Conservation (phyloP, 1,284 basidiomycete species). For the Cutaneotrichosporon daszewskae region DNA sequence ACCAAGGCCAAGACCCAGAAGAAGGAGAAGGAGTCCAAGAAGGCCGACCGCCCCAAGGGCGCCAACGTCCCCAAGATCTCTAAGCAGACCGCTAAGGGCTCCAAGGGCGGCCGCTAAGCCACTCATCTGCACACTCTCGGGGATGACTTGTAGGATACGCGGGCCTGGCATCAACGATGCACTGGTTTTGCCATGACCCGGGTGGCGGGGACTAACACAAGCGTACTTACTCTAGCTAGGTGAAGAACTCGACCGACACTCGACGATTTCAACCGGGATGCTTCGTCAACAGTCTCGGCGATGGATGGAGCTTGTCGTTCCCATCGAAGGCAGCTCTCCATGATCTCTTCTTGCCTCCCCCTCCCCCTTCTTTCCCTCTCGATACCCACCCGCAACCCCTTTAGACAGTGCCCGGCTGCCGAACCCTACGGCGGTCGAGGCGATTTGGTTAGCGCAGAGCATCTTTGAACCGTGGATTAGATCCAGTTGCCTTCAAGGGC, state of each 20-base stretch:
- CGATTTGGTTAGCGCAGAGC: slow-evolving; percentile 26
- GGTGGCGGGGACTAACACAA: too few relatives aligned
- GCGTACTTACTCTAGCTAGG: too few relatives aligned
- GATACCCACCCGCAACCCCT: slow-evolving; percentile 1
- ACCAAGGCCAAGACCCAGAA: slow-evolving; percentile 89
- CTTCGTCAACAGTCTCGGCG: too few relatives aligned
- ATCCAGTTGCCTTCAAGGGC: too few relatives aligned
- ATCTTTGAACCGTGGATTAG: too few relatives aligned
- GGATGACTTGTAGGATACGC: slow-evolving; percentile 22
- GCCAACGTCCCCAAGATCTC: slow-evolving; percentile 73
- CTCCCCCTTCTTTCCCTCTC: too few relatives aligned
- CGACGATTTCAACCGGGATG: too few relatives aligned
- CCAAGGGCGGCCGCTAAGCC: slow-evolving; percentile 47
- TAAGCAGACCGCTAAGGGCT: slow-evolving; percentile 94
- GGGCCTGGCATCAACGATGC: slow-evolving; percentile 19
- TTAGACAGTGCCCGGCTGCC: slow-evolving; percentile 13
- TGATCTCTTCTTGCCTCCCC: neutral
- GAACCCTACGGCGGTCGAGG: slow-evolving; percentile 14
- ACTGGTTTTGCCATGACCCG: slow-evolving; percentile 15
- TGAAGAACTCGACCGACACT: too few relatives aligned
- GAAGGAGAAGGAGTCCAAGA: slow-evolving; percentile 94
- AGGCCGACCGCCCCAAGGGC: slow-evolving; percentile 60
- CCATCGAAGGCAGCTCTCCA: neutral
- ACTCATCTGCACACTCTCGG: neutral
- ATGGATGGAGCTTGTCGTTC: too few relatives aligned